Base-by-base conservation (phyloP, 2,329 filamentous ascomycete genomes). In the Keithomyces neogunnii region DNA sequence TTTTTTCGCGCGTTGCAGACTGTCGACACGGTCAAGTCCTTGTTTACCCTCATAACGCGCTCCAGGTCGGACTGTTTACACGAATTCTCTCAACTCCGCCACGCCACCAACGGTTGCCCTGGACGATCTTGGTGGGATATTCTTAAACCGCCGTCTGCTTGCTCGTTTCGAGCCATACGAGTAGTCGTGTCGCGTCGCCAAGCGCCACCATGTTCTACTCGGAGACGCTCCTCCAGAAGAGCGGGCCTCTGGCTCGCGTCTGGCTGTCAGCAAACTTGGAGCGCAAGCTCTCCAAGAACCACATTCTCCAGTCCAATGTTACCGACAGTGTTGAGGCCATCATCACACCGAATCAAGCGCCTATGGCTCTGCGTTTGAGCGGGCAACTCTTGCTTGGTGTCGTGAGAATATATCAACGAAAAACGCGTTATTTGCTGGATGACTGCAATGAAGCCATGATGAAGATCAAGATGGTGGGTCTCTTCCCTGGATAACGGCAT, bases 241-340 rank as follows among this genome's bases (percentile, higher is more conserved):
- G 89, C 62, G 93, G 93, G 76, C 92, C 93, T 64, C 74, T 99
- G 77, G 93, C 93, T 72, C 89, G 90, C 66, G 91, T 97, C 73
- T 99, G 93, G 93, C 82, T 97, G 55, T 96, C 93, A 33, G 90
- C 93, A 74, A 99, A 97, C 71, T 79, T 97, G 58, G 93, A 97
- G 80, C 90, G 92, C 77, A 99, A 97, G 75, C 84, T 99, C 54
- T 95, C 91, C 60, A 99, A 99, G 73, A 90, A 89, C 57, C 90
- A 96, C 64, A 93, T 97, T 59, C 70, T 99, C 57, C 89, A 96
- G 66, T 92, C 91, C 53, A 95, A 96, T 72, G 87, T 99, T 60
- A 87, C 92, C 62, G 89, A 90, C 73, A 96, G 91, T 69, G 91
- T 99, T 58, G 87, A 89, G 68, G 89, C 90, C 60, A 99, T 99